A percentile compares a stretch with the other conserved stretches of the same genome.
Conservation (phyloP, 306 rosid species). For the Parietaria judaica region DNA sequence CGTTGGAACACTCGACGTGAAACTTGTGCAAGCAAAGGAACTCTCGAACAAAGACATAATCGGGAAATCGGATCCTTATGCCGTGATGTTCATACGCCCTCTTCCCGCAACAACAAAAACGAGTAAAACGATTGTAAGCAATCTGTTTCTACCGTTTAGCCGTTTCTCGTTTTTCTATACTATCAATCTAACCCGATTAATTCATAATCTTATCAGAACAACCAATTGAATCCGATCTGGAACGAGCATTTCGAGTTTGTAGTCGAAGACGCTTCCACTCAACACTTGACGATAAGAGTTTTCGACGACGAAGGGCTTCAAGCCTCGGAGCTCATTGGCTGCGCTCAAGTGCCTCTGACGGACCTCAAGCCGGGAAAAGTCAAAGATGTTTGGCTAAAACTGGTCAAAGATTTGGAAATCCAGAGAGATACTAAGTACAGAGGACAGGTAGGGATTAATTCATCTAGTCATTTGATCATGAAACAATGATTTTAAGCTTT, state of each 20-base stretch:
- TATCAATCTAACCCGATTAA: not conserved
- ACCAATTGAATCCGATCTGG: slow-evolving; percentile 89
- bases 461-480: not conserved
- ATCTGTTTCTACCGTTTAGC: not conserved
- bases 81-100: slow-evolving; percentile 69
- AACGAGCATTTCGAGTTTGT: slow-evolving; percentile 80
- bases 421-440: slow-evolving; percentile 69
- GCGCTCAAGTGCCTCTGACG: slow-evolving; percentile 53
- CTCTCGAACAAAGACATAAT: slow-evolving; percentile 63
- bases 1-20: slow-evolving; percentile 71
- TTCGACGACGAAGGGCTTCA: slow-evolving; percentile 85
- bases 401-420: slow-evolving; percentile 73
- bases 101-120: slow-evolving; percentile 59
- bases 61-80: slow-evolving; percentile 93
- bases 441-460: slow-evolving; percentile 68
- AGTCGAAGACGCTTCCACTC: slow-evolving; percentile 67
- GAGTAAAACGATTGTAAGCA: slow-evolving; percentile 73
- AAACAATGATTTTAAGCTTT: no score
- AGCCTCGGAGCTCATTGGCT: slow-evolving; percentile 70
- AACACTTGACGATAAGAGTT: slow-evolving; percentile 73
- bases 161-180: not conserved
- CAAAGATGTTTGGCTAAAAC: slow-evolving; percentile 68
- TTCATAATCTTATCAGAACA: slow-evolving; percentile 44
- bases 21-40: slow-evolving; percentile 83
- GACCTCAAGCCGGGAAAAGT: slow-evolving; percentile 84